These are phyloP conservation scores for Clavispora asparagi DNA, from an alignment of 805 yeast species.

Conservation along the genomic window DNA sequence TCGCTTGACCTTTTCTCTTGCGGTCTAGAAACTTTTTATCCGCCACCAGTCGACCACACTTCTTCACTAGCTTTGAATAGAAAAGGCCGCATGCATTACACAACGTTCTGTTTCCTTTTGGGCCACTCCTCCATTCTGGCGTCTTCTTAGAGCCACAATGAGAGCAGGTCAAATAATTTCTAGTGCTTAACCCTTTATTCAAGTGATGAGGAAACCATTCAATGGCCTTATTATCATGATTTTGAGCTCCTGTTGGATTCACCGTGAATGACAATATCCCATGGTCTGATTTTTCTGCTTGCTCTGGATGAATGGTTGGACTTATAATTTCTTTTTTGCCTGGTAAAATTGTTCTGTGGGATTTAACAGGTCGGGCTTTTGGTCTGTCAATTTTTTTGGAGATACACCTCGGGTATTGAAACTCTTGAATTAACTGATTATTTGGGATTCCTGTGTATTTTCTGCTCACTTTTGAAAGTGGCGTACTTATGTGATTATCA, in stretches of 20 bases:
- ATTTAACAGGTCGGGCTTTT: too few species aligned
- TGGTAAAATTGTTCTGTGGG: not conserved
- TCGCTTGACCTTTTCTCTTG: not conserved
- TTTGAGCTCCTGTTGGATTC: conserved; percentile 1
- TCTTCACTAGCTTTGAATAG: conserved; percentile 11
- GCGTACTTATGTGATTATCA: not conserved
- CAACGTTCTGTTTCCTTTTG: conserved; percentile 12
- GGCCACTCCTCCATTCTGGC: conserved; percentile 20
- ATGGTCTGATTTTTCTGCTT: not conserved
- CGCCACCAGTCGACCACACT: conserved; percentile 5
- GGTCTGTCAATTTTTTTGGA: not conserved
- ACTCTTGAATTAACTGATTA: not conserved
- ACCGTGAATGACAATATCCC: conserved; percentile 3
- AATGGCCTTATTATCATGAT: not conserved
- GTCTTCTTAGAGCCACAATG: conserved; percentile 17
- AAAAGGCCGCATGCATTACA: conserved; percentile 20
- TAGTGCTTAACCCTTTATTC: conserved; percentile 3
- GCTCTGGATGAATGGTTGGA: not conserved
- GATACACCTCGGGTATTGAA: not conserved
- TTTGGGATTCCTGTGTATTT: not conserved
- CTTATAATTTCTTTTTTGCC: not conserved
- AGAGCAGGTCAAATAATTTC: conserved; percentile 5
- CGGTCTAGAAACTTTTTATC: not conserved
- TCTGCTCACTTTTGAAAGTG: not conserved
- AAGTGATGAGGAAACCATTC: conserved; percentile 1